Percentiles rank a stretch among this genome's conserved stretches.
phyloP scores from a whole-genome alignment of 306 rosid genomes.

The Rubus idaeus region DNA sequence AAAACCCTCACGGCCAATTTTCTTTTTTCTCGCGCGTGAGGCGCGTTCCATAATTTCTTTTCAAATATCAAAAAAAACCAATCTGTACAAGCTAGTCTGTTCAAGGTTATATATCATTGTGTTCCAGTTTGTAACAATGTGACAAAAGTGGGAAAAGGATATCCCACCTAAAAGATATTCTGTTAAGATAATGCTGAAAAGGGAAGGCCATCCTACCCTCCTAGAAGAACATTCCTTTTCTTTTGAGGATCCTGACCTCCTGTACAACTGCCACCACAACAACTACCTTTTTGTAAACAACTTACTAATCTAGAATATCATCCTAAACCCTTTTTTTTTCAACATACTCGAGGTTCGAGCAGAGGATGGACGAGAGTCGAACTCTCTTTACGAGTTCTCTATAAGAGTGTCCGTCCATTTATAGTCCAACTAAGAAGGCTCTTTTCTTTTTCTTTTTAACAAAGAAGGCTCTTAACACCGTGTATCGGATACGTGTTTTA shows the following conservation, averaged over 20 bases:
- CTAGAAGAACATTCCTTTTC: constrained; percentile 20
- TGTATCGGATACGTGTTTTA: neutral
- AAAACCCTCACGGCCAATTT: too few species aligned
- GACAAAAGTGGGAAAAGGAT: constrained; percentile 24
- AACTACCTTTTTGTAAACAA: neutral
- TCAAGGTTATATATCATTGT: neutral
- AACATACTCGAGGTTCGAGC: neutral
- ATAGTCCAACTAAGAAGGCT: too few species aligned
- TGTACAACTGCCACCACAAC: neutral
- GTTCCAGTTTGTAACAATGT: neutral
- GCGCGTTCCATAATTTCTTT: too few species aligned
- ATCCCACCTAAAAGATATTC: constrained; percentile 23
- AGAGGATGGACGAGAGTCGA: neutral
- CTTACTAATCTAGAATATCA: neutral
- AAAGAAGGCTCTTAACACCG: too few species aligned
- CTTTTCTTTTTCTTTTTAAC: too few species aligned
- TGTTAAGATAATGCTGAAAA: constrained; percentile 7
- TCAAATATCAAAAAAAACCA: too few species aligned
- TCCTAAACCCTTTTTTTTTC: neutral
- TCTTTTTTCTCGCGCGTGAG: too few species aligned
- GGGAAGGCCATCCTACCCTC: neutral
- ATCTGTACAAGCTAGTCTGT: too few species aligned
- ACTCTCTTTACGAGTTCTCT: neutral
- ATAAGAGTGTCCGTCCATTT: too few species aligned
- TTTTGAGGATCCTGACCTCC: neutral